Base-by-base conservation (phyloP, 495 filamentous ascomycete genomes). In the Melanomma pulvis-pyrius region DNA sequence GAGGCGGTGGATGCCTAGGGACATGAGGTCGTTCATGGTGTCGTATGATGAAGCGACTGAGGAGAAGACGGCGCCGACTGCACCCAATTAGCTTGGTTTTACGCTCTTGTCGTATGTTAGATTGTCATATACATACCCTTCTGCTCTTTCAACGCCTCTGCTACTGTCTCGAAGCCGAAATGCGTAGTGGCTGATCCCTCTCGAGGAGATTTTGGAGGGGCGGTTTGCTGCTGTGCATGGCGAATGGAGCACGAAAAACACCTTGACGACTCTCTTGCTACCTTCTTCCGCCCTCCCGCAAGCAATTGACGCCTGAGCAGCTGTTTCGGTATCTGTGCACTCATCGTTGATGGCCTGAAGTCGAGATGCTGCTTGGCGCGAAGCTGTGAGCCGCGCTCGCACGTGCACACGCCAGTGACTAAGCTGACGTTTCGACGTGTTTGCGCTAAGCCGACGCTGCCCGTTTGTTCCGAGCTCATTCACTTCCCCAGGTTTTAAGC, bases 21-120 rank as follows among this genome's bases (percentile, higher is more conserved):
- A 97, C 94, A 98, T 98, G 54, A 97, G 85, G 77, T 98, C 94
- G 83, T 98, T 98, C 94, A 98, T 98, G 68, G 86, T 87, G 76
- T 97, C 93, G 82, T 94, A 90, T 28, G 88, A 91, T 52, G 91
- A 85, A 69, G 94, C 93, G 53, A 98, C 93, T 74, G 91, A 96
- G 78, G 92, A 94, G 82, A 98, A 98, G 65, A 98, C 94, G 46
- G 85, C 85, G 69, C 87, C 88, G 24, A 98, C 94, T 91, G 67
- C 1, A 25, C 7, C n/a, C 3, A 34, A 34, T 67, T 61, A 67
- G 57, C 32, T 19, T 36, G 21, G n/a, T 7, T 17, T 13, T 28
- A 21, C 22, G 12, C 34, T 4, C 30, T 25, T 11, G 5, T 13
- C 36, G n/a, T n/a, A 5, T 12, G 5, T 46, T 2, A 34, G 21